Evolutionary conservation across 345 rosid genomes (phyloP).

Genomic region (Camelina laxa): DNA sequence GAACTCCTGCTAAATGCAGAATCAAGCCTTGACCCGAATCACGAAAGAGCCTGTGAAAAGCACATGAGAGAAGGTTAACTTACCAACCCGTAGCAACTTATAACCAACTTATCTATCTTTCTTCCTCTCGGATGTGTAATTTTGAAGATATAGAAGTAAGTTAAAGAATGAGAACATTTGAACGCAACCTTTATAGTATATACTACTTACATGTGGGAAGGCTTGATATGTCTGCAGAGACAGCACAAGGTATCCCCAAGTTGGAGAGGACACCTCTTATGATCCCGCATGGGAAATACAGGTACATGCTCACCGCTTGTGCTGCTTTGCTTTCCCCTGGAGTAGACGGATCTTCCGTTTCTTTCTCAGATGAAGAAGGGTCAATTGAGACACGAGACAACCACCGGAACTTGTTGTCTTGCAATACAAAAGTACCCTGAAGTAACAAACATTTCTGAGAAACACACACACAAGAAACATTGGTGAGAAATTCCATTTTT

Average conservation of each 20-base stretch:
- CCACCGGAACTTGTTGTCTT: conserved; percentile 93
- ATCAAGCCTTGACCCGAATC: conserved; percentile 80
- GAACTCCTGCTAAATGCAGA: background rate
- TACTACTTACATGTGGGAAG: conserved; percentile 93
- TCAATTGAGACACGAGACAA: conserved; percentile 74
- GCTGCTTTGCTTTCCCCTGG: conserved; percentile 66
- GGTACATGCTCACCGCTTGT: conserved; percentile 82
- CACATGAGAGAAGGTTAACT: background rate
- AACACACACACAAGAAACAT: background rate
- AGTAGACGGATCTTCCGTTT: conserved; percentile 59
- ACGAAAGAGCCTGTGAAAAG: conserved; percentile 76
- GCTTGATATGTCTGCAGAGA: conserved; percentile 91
- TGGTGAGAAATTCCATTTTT: background rate
- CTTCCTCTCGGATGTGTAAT: conserved; percentile 2
- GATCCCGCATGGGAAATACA: conserved; percentile 95
- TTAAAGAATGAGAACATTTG: background rate
- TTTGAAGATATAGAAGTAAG: background rate
- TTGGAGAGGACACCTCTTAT: conserved; percentile 97
- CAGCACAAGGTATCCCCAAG: conserved; percentile 95
- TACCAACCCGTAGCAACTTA: conserved; percentile 3
- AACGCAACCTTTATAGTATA: conserved; percentile 41
- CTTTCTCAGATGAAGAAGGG: conserved; percentile 61
- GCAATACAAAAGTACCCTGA: conserved; percentile 98
- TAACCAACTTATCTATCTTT: background rate
- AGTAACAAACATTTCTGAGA: conserved; percentile 20